Base-by-base conservation (phyloP, 139 green algal genomes). In the Chlorella sp. region DNA sequence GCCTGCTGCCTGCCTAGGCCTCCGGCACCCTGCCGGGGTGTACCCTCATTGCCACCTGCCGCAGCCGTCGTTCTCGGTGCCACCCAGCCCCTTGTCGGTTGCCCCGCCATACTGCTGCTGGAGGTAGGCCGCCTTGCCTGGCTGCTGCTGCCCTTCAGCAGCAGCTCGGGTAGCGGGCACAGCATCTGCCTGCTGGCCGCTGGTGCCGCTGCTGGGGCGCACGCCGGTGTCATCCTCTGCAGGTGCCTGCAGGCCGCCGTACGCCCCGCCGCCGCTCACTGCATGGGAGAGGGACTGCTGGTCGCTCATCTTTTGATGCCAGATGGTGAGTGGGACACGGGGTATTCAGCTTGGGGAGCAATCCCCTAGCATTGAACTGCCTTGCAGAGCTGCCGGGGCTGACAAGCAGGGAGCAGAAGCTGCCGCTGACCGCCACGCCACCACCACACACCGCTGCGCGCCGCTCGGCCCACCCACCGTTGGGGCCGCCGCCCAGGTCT, bases 201-300 rank as follows among this genome's bases (percentile, higher is more conserved):
- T 69, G 63, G 63, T 32, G 63, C 63, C 63, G 63, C 63, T 30
- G 28, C 63, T 28, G 28, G 63, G 28, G 26, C 70, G 70, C 70
- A 57, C 38, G 7, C 70, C 70, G 26, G 70, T 76, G 70, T 76
- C 70, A 12, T 76, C 70, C 38, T 76, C 70, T 26, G 70, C 70
- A 25, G 70, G 70, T 18, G n/a, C 16, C 23, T 76, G 5, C 6
- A 76, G 70, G 18, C 38, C 70, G 39, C 70, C 70, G 23, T 76
- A 76, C 23, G 38, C 70, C 23, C 70, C 70, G 3, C 38, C 25
- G 3, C 70, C 70, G 23, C 70, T 76, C 23, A 76, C 70, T 76
- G 70, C 21, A n/a, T n/a, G n/a, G n/a, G n/a, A n/a, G n/a, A n/a
- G n/a, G n/a, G n/a, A n/a, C n/a, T n/a, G n/a, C n/a, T n/a, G n/a